A percentile compares a stretch with the other conserved stretches of the same genome.
phyloP scores from a whole-genome alignment of 2,329 filamentous ascomycete genomes.

The Aspergillus sp. region DNA sequence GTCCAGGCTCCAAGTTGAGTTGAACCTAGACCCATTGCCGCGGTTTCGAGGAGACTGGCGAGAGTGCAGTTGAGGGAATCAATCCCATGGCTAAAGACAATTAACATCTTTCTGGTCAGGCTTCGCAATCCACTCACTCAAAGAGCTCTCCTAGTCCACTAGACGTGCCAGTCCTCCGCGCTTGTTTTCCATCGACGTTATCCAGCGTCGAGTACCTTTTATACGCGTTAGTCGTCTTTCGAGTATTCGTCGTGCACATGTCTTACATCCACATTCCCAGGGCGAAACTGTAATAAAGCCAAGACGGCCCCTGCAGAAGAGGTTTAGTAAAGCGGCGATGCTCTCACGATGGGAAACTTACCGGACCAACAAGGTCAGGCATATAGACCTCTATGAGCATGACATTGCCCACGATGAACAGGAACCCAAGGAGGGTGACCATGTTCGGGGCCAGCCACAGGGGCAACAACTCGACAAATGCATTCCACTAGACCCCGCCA shows the following conservation, averaged over 20 bases:
- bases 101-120: conserved; percentile 30
- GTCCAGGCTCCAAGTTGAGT: conserved; percentile 88
- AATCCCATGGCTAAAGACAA: conserved; percentile 74
- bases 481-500: conserved; percentile 79
- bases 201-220: conserved; percentile 88
- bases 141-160: conserved; percentile 95
- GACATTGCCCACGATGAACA: conserved; percentile 89
- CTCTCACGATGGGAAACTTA: conserved; percentile 50
- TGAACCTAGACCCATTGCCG: conserved; percentile 87
- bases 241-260: neutral
- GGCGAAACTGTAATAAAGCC: conserved; percentile 96
- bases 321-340: conserved; percentile 18
- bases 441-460: conserved; percentile 98
- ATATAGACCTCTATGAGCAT: conserved; percentile 75
- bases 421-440: conserved; percentile 93
- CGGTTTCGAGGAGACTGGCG: conserved; percentile 86
- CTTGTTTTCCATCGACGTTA: conserved; percentile 98
- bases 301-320: conserved; percentile 71
- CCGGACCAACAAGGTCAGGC: conserved; percentile 87
- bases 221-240: conserved; percentile 22
- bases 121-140: conserved; percentile 60
- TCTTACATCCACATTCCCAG: conserved; percentile 89
- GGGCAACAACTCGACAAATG: conserved; percentile 85
- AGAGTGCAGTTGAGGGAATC: conserved; percentile 97
- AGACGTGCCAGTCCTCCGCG: conserved; percentile 89